Evolutionary conservation across 495 filamentous ascomycete genomes (phyloP), one percentile per base, ranked within the genome.

Genomic region (Neurospora sp.): DNA sequence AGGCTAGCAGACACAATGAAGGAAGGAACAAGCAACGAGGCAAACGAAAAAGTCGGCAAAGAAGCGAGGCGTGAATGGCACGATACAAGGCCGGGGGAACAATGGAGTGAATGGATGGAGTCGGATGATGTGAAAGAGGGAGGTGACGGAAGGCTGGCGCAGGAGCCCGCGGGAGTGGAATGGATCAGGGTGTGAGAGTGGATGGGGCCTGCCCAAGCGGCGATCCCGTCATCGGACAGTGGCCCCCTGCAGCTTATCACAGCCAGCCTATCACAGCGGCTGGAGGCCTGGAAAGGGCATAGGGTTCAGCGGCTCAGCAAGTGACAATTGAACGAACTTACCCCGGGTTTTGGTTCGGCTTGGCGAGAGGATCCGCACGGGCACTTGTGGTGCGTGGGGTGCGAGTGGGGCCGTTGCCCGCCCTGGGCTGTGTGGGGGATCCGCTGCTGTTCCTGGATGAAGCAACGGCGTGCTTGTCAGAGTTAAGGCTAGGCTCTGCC

Each of bases 321-420:
- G 18, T 71, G 72, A 41, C 70, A 68, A 70, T 31, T 42, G 27
- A 39, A 37, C 22, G 20, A 61, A 45, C 70, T 37, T 71, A 68
- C 70, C 70, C 70, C 70, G 41, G 70, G 47, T 71, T 71, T 71
- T n/a, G 70, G 44, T 37, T 65, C 70, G 16, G 70, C 70, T 65
- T 71, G 70, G 70, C 70, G 70, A 61, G 40, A 71, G 37, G 53
- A 65, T 65, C 53, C 53, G 53, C 53, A 65, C 53, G 27, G 53
- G 53, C 53, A 35, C 53, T 35, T 27, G 53, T 65, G 53, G 53
- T 65, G 53, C 27, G 53, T 65, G 53, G 53, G 53, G 53, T 65
- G 7, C 53, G 53, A 16, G 53, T 65, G 53, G 53, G 53, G 53
- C 53, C 53, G 53, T 4, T 31, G 53, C 53, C 53, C 53, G 53